Conservation (phyloP, 129 eudicot genomes). For the Flaveria bidentis region DNA sequence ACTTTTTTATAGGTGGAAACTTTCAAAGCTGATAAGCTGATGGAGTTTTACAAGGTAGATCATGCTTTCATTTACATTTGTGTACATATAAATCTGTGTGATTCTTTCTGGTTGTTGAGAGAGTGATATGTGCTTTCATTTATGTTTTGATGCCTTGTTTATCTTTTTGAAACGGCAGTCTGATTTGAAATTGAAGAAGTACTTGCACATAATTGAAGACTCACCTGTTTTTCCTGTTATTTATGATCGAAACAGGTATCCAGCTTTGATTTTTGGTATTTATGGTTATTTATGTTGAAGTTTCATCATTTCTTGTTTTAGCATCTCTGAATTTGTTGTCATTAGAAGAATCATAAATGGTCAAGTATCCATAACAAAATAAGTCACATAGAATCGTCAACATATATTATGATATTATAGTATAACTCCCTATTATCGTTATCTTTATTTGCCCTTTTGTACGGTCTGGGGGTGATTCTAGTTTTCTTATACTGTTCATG, state of each 20-base stretch:
- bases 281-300: not conserved
- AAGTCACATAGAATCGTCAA: slow-evolving; percentile 4
- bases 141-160: slow-evolving; percentile 14
- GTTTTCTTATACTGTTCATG: slow-evolving; percentile 4
- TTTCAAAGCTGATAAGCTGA: slow-evolving; percentile 74
- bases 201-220: slow-evolving; percentile 80
- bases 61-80: not conserved
- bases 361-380: slow-evolving; percentile 21
- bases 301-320: not conserved
- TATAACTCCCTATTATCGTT: not conserved
- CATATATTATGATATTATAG: not conserved
- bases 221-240: slow-evolving; percentile 96
- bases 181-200: slow-evolving; percentile 88
- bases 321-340: not conserved
- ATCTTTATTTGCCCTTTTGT: slow-evolving; percentile 14
- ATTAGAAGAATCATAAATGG: slow-evolving; percentile 3
- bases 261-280: not conserved
- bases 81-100: not conserved
- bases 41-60: slow-evolving; percentile 82
- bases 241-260: slow-evolving; percentile 76
- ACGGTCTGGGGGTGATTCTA: not conserved
- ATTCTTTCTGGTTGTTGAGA: slow-evolving; percentile 8
- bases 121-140: slow-evolving; percentile 11
- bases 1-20: slow-evolving; percentile 51
- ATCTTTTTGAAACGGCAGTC: slow-evolving; percentile 56